Percentiles rank a stretch among this genome's conserved stretches.
phyloP scores from a whole-genome alignment of 2,329 filamentous ascomycete genomes.

The Pyrenophora graminea region DNA sequence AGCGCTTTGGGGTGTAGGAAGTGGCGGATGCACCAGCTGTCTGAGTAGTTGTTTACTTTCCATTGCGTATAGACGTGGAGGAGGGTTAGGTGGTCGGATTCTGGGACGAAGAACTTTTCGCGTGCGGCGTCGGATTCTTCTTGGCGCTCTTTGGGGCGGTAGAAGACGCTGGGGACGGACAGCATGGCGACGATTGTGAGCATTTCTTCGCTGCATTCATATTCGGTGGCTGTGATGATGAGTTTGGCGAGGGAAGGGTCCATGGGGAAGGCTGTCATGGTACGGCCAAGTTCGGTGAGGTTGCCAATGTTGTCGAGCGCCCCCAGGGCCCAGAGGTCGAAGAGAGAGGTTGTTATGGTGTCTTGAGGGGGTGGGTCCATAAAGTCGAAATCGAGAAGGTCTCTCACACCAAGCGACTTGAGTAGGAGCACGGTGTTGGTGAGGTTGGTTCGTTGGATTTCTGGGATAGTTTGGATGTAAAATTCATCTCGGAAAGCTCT shows the following conservation, averaged over 20 bases:
- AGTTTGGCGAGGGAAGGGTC: constrained; percentile 94
- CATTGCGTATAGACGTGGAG: constrained; percentile 96
- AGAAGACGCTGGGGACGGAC: constrained; percentile 94
- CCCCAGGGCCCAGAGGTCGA: constrained; percentile 95
- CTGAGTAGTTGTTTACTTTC: constrained; percentile 86
- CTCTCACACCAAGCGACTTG: constrained; percentile 91
- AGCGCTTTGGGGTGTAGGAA: constrained; percentile 96
- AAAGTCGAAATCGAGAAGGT: constrained; percentile 95
- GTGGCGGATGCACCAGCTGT: constrained; percentile 90
- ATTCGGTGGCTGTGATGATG: constrained; percentile 86
- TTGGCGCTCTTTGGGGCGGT: constrained; percentile 92
- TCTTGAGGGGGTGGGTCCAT: constrained; percentile 99
- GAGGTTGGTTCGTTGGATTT: constrained; percentile 95
- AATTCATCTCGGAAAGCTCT: constrained; percentile 94
- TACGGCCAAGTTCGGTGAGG: constrained; percentile 80
- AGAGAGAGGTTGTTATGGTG: constrained; percentile 94
- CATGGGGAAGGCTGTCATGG: constrained; percentile 99
- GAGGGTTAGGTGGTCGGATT: constrained; percentile 94
- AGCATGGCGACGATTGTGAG: constrained; percentile 98
- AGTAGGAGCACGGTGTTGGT: constrained; percentile 92
- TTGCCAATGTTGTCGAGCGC: constrained; percentile 93
- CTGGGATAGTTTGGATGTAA: constrained; percentile 94
- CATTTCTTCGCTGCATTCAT: constrained; percentile 96
- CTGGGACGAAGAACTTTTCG: constrained; percentile 98
- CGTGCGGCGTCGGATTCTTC: constrained; percentile 94